phyloP scores from a whole-genome alignment of 1,284 basidiomycete species.

The Athelia sp. region DNA sequence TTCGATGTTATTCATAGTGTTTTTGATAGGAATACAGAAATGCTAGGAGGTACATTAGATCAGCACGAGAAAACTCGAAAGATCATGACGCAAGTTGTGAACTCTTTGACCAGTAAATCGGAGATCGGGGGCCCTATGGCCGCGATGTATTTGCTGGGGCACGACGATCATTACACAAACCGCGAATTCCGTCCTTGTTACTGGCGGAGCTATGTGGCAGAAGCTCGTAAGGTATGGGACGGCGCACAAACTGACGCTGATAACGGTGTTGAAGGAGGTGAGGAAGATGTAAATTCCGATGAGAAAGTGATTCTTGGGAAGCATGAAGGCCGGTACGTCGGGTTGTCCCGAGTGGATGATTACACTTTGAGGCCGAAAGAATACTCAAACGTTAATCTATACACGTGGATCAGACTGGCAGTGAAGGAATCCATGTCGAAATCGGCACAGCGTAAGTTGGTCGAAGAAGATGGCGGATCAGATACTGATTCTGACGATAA shows the following conservation, averaged over 20 bases:
- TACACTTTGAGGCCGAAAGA: constrained; percentile 12
- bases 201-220: constrained; percentile 19
- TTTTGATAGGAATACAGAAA: constrained; percentile 17
- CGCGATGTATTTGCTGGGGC: constrained; percentile 20
- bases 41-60: constrained; percentile 9
- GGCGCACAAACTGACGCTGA: neutral
- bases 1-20: constrained; percentile 25
- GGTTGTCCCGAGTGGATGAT: constrained; percentile 2
- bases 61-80: constrained; percentile 16
- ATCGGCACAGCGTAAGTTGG: neutral
- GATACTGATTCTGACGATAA: no score
- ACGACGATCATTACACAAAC: constrained; percentile 27
- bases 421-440: neutral
- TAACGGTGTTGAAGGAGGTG: neutral
- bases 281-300: neutral
- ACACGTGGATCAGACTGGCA: constrained; percentile 18
- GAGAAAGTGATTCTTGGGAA: neutral
- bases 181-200: constrained; percentile 19
- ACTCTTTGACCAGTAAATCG: constrained; percentile 18
- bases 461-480: no score
- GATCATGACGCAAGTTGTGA: constrained; percentile 23
- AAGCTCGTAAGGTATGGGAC: neutral
- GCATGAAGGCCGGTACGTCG: neutral
- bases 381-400: constrained; percentile 13
- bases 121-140: constrained; percentile 29